Evolutionary conservation across 495 filamentous ascomycete species (phyloP), one percentile per base, ranked within the genome.

Genomic region (Acidomyces sp.): DNA sequence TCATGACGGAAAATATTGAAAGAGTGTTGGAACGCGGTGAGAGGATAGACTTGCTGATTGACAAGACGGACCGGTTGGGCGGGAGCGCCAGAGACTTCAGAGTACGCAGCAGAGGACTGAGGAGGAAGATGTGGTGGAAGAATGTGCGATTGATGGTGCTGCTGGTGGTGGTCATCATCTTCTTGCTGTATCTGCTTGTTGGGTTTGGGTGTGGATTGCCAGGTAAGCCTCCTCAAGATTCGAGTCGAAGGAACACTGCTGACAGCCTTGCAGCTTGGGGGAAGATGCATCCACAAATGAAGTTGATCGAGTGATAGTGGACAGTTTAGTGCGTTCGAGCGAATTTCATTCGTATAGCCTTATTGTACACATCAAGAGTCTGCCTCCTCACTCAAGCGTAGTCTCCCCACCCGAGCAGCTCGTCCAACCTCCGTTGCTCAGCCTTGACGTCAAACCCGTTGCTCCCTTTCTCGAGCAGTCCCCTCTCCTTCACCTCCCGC

Each of bases 1-100:
- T 99, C 56, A 99, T 99, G 90, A 94, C 87, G 39, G 76, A 92
- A 66, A 99, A 96, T 62, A 99, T 99, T 51, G 90, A 99, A 72
- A 69, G 86, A 40, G 74, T 99, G 52, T 59, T 99, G 34, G 90
- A 99, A 71, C 66, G 90, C 2, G 90, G 90, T 13, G 90, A 95
- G 46, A 70, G 87, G 49, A 94, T 99, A 51, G 86, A 95, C 67
- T 55, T 94, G 55, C 66, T 99, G 40, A 87, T 99, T 22, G 87
- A 96, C 56, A 99, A 96, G 75, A 99, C 92, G 45, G 88, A 94
- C 56, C 68, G 85, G 45, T 56, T 95, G 34, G 86, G 86, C 7
- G 82, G 80, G 5, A 84, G 72, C 57, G 85, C 87, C 43, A 70
- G 79, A 55, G 87, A 95, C 63, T 95, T 95, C 57, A 62, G 86